Base-by-base conservation (phyloP, 1,284 basidiomycete genomes). In the Pseudozyma sp. region DNA sequence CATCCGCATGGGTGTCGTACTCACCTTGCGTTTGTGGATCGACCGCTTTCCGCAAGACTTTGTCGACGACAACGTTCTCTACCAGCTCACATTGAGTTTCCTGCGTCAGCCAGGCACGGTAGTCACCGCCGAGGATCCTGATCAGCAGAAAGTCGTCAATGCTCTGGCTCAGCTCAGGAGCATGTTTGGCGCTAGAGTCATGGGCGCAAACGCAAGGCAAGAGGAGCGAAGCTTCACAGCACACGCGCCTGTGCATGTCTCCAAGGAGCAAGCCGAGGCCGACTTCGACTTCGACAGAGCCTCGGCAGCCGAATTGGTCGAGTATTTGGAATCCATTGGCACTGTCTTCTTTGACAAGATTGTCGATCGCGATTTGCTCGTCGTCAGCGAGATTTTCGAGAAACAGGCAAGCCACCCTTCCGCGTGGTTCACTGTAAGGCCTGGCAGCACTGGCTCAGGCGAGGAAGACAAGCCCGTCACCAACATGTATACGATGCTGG, bases 261-360 rank as follows among this genome's bases (percentile, higher is more conserved):
- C 59, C 11, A 52, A 19, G 35, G 44, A 38, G 25, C 55, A 59
- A 8, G 31, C 50, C 11, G 55, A 66, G 25, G 51, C 63, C 45
- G 68, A 71, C 14, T 59, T 82, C 31, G 78, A 82, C 62, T 76
- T 81, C 51, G 81, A 82, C 53, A 16, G 45, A 16, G 68, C 70
- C 18, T 52, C 50, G 9, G 59, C 78, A 5, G 66, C 55, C 18
- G 78, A 78, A 19, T 62, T 85, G 43, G 69, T 82, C 51, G 75
- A 77, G 11, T 84, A 80, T 49, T 70, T 85, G 39, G 82, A 84
- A 49, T 80, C 78, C 3, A 76, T 84, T 36, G 72, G 77, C 7
- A 74, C 78, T 1, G 72, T 80, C 16, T 82, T 82, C 50, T 78
- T 79, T 48, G 73, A 78, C 57, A 82, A 82, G 57, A 78, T 82